Percentiles rank a stretch among this genome's conserved stretches.
phyloP scores from a whole-genome alignment of 768 basidiomycete species.

The Tylopilus balloui region DNA sequence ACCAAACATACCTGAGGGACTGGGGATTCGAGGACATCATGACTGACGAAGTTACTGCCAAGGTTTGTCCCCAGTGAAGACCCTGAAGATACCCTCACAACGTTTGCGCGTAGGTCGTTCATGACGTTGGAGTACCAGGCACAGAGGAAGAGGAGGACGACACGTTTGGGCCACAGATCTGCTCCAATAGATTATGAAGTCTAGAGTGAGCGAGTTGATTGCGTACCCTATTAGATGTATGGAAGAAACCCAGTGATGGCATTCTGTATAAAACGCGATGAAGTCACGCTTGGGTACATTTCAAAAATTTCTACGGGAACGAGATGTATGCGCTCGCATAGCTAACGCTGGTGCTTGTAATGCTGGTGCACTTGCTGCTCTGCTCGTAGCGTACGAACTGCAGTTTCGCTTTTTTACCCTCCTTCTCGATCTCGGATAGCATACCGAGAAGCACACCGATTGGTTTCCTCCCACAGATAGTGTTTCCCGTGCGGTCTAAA shows the following conservation, averaged over 20 bases:
- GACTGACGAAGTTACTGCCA: conserved; percentile 45
- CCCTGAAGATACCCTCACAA: not conserved
- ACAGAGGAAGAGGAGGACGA: conserved; percentile 56
- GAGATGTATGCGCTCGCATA: conserved; percentile 88
- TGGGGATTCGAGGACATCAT: conserved; percentile 81
- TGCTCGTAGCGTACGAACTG: conserved; percentile 94
- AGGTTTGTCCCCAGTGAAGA: conserved; percentile 39
- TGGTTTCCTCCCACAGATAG: conserved; percentile 95
- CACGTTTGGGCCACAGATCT: conserved; percentile 49
- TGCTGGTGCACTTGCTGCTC: conserved; percentile 66
- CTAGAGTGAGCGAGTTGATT: not conserved
- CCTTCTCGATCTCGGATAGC: conserved; percentile 52
- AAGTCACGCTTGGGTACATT: conserved; percentile 1
- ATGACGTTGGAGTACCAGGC: conserved; percentile 65
- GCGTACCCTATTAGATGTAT: not conserved
- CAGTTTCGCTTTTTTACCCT: conserved; percentile 35
- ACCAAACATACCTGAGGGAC: conserved; percentile 56
- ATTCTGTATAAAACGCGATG: not conserved
- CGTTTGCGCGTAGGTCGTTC: conserved; percentile 48
- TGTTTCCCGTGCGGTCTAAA: conserved; percentile 76
- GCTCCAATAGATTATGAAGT: conserved; percentile 7
- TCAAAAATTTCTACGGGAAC: conserved; percentile 33
- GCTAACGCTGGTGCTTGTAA: conserved; percentile 87
- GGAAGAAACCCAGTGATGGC: not conserved
- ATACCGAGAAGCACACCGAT: conserved; percentile 90